A percentile compares a stretch with the other conserved stretches of the same genome.
phyloP scores from a whole-genome alignment of 1,284 basidiomycete species.

The Takashimella koratensis region DNA sequence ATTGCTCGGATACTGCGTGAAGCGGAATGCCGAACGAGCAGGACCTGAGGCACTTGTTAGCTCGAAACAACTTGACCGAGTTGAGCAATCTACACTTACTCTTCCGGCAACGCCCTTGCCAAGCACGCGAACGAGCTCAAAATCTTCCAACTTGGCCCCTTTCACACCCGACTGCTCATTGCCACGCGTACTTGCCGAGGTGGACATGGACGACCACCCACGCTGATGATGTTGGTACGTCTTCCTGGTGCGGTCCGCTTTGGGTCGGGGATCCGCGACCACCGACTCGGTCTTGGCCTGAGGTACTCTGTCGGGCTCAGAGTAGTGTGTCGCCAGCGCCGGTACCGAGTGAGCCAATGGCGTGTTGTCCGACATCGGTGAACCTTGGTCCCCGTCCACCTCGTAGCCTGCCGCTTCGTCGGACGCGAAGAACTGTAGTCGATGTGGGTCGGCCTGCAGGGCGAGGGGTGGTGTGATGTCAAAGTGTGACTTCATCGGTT shows the following conservation, averaged over 20 bases:
- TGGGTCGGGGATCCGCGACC: not conserved
- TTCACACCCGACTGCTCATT: conserved; percentile 32
- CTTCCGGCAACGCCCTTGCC: conserved; percentile 96
- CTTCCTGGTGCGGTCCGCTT: not conserved
- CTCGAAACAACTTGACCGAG: not conserved
- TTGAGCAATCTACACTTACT: conserved; percentile 44
- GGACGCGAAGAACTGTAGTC: no score
- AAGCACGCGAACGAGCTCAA: conserved; percentile 91
- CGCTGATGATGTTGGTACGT: not conserved
- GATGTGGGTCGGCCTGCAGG: no score
- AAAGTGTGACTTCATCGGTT: not conserved
- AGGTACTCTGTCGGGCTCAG: not conserved
- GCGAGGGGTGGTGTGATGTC: not conserved
- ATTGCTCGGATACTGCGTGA: conserved; percentile 75
- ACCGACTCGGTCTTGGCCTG: not conserved
- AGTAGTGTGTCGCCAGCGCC: not conserved
- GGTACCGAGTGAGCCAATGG: not conserved
- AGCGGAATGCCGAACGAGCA: conserved; percentile 74
- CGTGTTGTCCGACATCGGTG: no score
- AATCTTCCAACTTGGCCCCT: conserved; percentile 79
- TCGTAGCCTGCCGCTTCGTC: no score
- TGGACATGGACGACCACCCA: not conserved
- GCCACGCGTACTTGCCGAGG: no score
- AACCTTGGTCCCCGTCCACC: no score
- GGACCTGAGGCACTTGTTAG: conserved; percentile 51